Evolutionary conservation across 495 filamentous ascomycete species (phyloP), one percentile per base, ranked within the genome.

Genomic region (Aspergillus kassunensis): DNA sequence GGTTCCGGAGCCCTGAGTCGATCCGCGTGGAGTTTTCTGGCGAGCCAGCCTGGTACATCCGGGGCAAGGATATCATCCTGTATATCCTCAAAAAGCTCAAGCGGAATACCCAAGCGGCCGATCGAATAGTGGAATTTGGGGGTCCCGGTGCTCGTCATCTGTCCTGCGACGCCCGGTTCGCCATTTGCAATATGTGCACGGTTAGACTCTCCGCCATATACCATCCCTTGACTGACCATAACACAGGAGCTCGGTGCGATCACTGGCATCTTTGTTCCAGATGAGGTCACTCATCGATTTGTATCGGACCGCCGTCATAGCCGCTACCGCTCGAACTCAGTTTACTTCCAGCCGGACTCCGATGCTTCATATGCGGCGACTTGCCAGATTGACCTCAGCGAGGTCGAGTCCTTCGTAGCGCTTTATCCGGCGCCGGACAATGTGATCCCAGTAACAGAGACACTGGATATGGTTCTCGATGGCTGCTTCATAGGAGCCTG

Each of bases 401-500:
- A 73, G 13, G 67, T 74, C 21, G 44, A 60, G 19, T 64, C 66
- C 0, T 71, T 67, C 12, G 49, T 75, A 8, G 73, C 75, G 8
- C 53, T 43, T 8, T 73, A 73, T 52, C 73, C 75, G 6, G 58
- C 55, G n/a, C 75, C 74, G 18, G 74, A 77, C 39, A 60, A 77
- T 46, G 73, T 79, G 11, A 70, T 75, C 4, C 67, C 75, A 4
- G 67, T 75, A 0, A 42, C 33, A 2, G 63, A 71, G 7, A 15
- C 58, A 13, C 50, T 56, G 15, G 64, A 56, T 0, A 70, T 64
- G 44, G 24, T 55, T 3, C 49, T 79, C 2, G 69, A 77, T 45
- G 74, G 73, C 1, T 72, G 69, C 43, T 77, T 79, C 42, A 76
- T 78, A 9, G 75, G 74, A n/a, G 74, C 73, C 6, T 75, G 75